A percentile compares a stretch with the other conserved stretches of the same genome.
These are phyloP conservation scores for Schrenkiella parvula DNA, from an alignment of 345 rosid species.

Conservation along the genomic window DNA sequence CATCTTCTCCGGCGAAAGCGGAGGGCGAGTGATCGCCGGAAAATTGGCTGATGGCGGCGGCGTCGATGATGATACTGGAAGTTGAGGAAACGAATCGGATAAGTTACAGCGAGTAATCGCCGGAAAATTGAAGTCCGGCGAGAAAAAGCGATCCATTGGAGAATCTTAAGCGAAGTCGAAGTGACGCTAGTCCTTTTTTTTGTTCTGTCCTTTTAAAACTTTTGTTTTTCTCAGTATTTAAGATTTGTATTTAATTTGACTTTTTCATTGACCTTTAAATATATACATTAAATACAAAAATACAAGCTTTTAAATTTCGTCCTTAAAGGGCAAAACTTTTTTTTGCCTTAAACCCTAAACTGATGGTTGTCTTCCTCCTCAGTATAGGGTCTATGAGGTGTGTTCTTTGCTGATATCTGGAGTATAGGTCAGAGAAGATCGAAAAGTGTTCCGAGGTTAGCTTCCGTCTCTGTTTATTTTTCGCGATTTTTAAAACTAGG, in stretches of 20 bases:
- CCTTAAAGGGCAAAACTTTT: not conserved
- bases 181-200: not conserved
- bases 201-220: not conserved
- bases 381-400: not conserved
- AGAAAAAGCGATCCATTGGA: conserved; percentile 16
- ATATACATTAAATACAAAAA: not conserved
- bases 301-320: not conserved
- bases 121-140: conserved; percentile 13
- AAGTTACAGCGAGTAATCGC: not conserved
- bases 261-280: not conserved
- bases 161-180: conserved; percentile 1
- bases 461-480: not conserved
- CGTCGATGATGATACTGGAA: not conserved
- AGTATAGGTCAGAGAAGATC: not conserved
- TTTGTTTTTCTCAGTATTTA: not conserved
- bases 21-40: not conserved
- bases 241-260: not conserved
- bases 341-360: conserved; percentile 27
- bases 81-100: not conserved
- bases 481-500: not conserved
- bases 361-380: not conserved
- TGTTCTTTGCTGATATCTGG: conserved; percentile 3
- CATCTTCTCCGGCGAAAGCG: conserved; percentile 34
- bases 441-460: not conserved
- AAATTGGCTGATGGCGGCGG: not conserved